phyloP scores from a whole-genome alignment of 176 grass and related monocot genomes.

The Oryza glumipatula region DNA sequence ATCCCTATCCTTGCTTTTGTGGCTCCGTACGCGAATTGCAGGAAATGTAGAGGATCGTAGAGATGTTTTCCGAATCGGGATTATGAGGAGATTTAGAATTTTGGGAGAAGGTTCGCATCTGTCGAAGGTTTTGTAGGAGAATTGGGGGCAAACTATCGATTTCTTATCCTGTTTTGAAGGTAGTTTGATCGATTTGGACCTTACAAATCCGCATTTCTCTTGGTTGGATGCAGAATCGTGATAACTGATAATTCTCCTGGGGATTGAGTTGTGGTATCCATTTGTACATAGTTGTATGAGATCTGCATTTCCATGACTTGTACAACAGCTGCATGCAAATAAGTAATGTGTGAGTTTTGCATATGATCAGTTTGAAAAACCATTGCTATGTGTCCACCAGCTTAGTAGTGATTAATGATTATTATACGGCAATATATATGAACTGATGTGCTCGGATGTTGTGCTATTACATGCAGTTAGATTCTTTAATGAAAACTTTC shows the following conservation, averaged over 20 bases:
- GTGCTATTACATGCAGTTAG: not conserved
- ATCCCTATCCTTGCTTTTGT: not conserved
- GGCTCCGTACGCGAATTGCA: not conserved
- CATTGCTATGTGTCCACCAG: not conserved
- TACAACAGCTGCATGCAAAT: not conserved
- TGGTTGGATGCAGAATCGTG: not conserved
- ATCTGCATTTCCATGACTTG: conserved; percentile 11
- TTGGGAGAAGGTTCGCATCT: not conserved
- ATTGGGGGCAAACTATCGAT: not conserved
- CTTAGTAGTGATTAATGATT: not conserved
- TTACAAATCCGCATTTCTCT: not conserved
- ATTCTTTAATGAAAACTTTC: not conserved
- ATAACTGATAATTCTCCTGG: not conserved
- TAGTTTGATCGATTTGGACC: not conserved
- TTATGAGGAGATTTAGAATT: not conserved
- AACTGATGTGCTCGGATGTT: not conserved
- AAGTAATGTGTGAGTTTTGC: not conserved
- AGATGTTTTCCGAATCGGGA: not conserved
- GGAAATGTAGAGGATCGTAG: conserved; percentile 9
- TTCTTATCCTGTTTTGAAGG: not conserved
- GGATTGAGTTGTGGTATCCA: not conserved
- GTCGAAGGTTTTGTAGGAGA: not conserved
- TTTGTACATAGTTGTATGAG: not conserved
- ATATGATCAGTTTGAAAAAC: not conserved
- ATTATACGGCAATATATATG: conserved; percentile 2